phyloP scores from a whole-genome alignment of 2,329 filamentous ascomycete genomes.

The Lecanicillium sp. region DNA sequence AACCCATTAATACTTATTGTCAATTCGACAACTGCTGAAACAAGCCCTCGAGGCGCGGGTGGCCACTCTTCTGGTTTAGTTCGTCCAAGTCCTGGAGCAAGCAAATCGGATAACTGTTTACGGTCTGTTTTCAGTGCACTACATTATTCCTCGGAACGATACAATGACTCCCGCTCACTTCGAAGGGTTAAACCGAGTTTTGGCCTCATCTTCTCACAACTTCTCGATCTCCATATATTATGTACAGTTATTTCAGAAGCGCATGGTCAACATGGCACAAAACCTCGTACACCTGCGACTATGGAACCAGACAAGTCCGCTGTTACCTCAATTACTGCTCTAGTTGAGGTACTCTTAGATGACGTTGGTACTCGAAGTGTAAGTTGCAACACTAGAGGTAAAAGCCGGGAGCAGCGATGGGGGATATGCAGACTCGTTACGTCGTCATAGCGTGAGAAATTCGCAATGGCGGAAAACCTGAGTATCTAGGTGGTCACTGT shows the following conservation, averaged over 20 bases:
- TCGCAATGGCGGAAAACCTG: too few species aligned
- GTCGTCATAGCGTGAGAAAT: too few species aligned
- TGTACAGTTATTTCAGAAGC: slow-evolving; percentile 32
- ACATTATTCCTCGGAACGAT: background rate
- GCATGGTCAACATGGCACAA: too few species aligned
- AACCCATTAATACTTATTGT: slow-evolving; percentile 45
- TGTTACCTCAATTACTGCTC: too few species aligned
- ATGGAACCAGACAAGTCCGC: too few species aligned
- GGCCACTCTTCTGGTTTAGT: too few species aligned
- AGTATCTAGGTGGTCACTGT: too few species aligned
- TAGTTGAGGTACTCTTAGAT: slow-evolving; percentile 7
- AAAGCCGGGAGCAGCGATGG: slow-evolving; percentile 44
- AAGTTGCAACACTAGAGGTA: slow-evolving; percentile 4
- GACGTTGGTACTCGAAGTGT: slow-evolving; percentile 18
- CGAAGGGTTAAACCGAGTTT: slow-evolving; percentile 40
- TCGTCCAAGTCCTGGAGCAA: background rate
- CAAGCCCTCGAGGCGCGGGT: too few species aligned
- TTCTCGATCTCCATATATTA: slow-evolving; percentile 47
- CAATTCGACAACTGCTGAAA: slow-evolving; percentile 34
- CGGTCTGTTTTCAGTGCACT: background rate
- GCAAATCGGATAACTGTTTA: background rate
- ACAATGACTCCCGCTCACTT: background rate
- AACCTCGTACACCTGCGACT: too few species aligned
- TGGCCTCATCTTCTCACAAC: slow-evolving; percentile 44
- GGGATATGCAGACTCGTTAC: slow-evolving; percentile 16